phyloP scores from a whole-genome alignment of 306 rosid species.

The Casuarina glauca region DNA sequence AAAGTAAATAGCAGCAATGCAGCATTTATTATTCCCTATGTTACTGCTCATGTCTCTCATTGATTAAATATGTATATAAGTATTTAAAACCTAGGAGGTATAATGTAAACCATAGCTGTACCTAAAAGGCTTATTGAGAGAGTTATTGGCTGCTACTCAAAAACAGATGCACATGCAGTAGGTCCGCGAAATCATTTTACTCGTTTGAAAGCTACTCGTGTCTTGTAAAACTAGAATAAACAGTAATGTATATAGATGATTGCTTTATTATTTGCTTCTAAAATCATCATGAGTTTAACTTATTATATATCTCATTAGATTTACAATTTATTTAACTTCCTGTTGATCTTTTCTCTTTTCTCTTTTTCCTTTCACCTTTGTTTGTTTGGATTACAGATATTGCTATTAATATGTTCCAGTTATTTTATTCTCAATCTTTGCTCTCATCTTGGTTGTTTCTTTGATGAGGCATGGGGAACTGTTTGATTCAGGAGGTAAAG shows the following conservation, averaged over 20 bases:
- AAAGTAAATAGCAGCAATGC: constrained; percentile 22
- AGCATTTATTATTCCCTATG: constrained; percentile 5
- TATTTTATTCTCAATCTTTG: constrained; percentile 23
- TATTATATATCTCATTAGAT: neutral
- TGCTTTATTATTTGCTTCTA: neutral
- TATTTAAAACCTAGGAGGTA: constrained; percentile 11
- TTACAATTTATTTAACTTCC: neutral
- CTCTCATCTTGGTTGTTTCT: constrained; percentile 23
- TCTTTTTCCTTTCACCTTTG: neutral
- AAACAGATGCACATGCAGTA: neutral
- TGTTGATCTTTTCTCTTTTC: neutral
- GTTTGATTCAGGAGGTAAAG: constrained; percentile 42
- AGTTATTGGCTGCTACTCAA: constrained; percentile 10
- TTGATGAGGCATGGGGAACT: constrained; percentile 28
- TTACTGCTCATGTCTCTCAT: neutral
- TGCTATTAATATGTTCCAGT: neutral
- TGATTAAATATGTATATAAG: neutral
- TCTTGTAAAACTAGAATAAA: neutral
- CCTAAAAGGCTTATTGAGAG: constrained; percentile 4
- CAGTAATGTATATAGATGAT: neutral
- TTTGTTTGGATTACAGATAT: constrained; percentile 3
- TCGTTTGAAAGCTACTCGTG: neutral
- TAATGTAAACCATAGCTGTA: neutral
- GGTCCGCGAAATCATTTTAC: constrained; percentile 1
- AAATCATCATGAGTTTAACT: neutral